Conservation (phyloP, 2,329 filamentous ascomycete genomes). For the Colletotrichum cordylinicola region DNA sequence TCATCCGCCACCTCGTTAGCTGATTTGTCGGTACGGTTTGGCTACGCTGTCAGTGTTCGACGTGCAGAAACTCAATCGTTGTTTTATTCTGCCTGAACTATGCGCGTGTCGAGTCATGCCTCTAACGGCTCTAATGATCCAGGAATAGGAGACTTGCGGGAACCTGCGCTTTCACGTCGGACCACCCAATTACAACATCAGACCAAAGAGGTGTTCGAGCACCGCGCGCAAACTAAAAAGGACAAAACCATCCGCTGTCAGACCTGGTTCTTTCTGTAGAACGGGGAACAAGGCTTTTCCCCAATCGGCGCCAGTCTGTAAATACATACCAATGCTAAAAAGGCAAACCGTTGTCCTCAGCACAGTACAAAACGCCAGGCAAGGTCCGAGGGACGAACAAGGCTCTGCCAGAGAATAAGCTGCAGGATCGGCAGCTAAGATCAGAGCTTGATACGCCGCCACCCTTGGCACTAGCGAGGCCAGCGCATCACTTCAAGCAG, state of each 20-base stretch:
- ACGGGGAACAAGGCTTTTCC: not conserved
- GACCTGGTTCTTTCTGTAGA: not conserved
- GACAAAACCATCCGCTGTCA: not conserved
- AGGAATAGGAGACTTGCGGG: not conserved
- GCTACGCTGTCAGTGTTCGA: not conserved
- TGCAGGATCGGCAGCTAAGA: slow-evolving; percentile 4
- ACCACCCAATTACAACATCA: not conserved
- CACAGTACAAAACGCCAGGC: not conserved
- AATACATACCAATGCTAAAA: not conserved
- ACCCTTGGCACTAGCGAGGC: not conserved
- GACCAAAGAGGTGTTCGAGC: slow-evolving; percentile 8
- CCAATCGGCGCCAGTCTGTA: not conserved
- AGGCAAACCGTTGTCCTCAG: not conserved
- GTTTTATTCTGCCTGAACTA: not conserved
- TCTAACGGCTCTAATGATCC: not conserved
- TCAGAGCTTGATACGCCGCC: slow-evolving; percentile 9
- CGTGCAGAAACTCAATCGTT: not conserved
- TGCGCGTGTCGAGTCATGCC: not conserved
- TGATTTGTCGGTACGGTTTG: not conserved
- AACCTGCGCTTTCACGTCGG: not conserved
- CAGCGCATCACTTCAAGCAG: not conserved
- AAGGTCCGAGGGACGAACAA: not conserved
- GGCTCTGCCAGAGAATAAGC: not conserved
- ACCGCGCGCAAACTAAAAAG: not conserved
- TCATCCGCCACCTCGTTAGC: not conserved